Evolutionary conservation across 1,284 basidiomycete genomes (phyloP).

Genomic region (Leccinum fallax): DNA sequence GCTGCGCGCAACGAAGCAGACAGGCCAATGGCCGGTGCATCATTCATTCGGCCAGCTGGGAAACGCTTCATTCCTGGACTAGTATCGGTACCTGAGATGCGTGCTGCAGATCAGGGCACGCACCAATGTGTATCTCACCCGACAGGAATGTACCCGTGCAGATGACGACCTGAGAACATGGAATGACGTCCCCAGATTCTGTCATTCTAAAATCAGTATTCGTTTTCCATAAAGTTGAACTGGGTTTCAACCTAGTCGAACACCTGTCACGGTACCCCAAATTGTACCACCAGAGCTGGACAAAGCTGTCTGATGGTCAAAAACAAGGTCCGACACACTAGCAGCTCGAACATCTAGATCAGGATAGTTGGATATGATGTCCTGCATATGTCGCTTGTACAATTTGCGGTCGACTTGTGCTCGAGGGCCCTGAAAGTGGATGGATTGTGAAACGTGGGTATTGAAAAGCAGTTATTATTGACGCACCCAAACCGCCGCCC

Average conservation of each 20-base stretch:
- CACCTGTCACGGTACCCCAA: conserved; percentile 64
- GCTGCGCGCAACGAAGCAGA: conserved; percentile 74
- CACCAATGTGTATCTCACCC: conserved; percentile 88
- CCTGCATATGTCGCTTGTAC: conserved; percentile 84
- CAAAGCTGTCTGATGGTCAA: conserved; percentile 49
- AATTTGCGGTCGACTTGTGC: conserved; percentile 86
- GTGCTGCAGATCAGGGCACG: conserved; percentile 9
- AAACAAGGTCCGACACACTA: conserved; percentile 79
- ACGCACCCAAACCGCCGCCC: conserved; percentile 84
- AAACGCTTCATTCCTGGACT: conserved; percentile 69
- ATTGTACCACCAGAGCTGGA: conserved; percentile 23
- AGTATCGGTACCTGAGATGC: neutral
- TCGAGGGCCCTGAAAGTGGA: conserved; percentile 67
- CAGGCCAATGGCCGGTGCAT: conserved; percentile 72
- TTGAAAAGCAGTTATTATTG: neutral
- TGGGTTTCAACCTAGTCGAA: conserved; percentile 61
- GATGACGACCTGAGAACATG: conserved; percentile 80
- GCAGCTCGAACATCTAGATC: conserved; percentile 73
- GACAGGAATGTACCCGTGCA: conserved; percentile 91
- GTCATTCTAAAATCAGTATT: conserved; percentile 10
- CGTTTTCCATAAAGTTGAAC: neutral
- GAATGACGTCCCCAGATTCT: conserved; percentile 78
- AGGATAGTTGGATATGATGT: conserved; percentile 61
- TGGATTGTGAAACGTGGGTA: neutral
- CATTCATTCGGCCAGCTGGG: conserved; percentile 82